Conservation (phyloP, 73 alveolate genomes). For the Uronychia setigera region DNA sequence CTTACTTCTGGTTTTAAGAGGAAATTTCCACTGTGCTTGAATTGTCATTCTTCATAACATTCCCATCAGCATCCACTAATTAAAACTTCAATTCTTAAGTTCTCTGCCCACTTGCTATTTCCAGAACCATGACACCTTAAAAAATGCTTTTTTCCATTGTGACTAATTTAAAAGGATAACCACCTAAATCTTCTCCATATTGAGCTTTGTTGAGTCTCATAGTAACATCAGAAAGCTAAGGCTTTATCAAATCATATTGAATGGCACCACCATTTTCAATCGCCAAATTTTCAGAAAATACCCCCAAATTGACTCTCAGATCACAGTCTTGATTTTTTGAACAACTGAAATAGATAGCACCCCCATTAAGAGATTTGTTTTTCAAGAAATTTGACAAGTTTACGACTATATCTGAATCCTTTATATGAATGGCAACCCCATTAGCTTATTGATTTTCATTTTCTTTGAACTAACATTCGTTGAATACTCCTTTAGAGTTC, state of each 20-base stretch:
- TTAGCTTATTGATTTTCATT: too few relatives aligned
- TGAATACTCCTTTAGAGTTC: too few relatives aligned
- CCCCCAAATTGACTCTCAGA: not conserved
- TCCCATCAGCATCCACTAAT: not conserved
- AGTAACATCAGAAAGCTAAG: not conserved
- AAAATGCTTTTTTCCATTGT: not conserved
- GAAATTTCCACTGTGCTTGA: not conserved
- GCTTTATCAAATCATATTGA: not conserved
- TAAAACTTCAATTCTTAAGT: not conserved
- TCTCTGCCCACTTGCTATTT: not conserved
- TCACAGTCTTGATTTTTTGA: not conserved
- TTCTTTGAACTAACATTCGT: too few relatives aligned
- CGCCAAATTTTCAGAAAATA: not conserved
- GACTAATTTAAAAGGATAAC: not conserved
- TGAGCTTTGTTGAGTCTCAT: not conserved
- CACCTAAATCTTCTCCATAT: not conserved
- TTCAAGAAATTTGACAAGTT: not conserved
- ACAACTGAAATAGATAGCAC: not conserved
- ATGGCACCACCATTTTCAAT: not conserved
- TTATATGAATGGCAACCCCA: not conserved
- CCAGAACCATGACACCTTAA: not conserved
- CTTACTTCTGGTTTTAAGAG: not conserved
- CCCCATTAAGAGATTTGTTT: not conserved
- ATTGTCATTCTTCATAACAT: not conserved
- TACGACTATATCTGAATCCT: not conserved